Conservation (phyloP, 352 stramenopile genomes). For the Phytophthora cactorum region DNA sequence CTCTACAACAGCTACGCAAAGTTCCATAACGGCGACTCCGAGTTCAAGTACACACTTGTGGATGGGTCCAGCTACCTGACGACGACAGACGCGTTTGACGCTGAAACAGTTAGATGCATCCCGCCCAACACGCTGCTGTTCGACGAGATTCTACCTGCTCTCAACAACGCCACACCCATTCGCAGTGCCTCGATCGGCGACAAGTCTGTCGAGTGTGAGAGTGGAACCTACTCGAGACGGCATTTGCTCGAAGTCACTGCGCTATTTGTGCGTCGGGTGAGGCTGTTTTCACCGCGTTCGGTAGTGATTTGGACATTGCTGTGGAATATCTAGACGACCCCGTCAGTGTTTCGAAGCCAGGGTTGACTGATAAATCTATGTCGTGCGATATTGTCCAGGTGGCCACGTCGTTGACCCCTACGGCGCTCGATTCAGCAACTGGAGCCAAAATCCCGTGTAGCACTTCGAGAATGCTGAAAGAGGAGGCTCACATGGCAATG, state of each 20-base stretch:
- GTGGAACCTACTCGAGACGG: conserved; percentile 39
- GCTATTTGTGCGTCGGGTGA: conserved; percentile 33
- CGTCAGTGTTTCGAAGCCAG: conserved; percentile 8
- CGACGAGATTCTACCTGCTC: conserved; percentile 30
- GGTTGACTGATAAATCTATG: conserved; percentile 2
- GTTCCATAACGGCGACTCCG: background rate
- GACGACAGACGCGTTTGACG: background rate
- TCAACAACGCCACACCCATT: conserved; percentile 27
- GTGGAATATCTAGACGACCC: conserved; percentile 31
- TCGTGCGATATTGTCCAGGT: conserved; percentile 11
- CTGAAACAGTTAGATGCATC: conserved; percentile 26
- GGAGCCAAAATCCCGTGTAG: conserved; percentile 6
- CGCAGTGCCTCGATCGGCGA: conserved; percentile 21
- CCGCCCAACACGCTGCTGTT: conserved; percentile 24
- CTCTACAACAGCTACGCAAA: conserved; percentile 34
- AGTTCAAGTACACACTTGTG: conserved; percentile 19
- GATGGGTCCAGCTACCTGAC: conserved; percentile 30
- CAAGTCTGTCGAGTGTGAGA: conserved; percentile 25
- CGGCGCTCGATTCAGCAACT: conserved; percentile 21
- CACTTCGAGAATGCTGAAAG: conserved; percentile 18
- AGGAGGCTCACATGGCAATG: conserved; percentile 16
- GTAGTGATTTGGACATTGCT: conserved; percentile 39
- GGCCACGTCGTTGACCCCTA: conserved; percentile 14
- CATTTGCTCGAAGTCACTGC: conserved; percentile 31
- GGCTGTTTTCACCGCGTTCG: conserved; percentile 34